phyloP scores from a whole-genome alignment of 2,329 filamentous ascomycete genomes.

The Colletotrichum sp. region DNA sequence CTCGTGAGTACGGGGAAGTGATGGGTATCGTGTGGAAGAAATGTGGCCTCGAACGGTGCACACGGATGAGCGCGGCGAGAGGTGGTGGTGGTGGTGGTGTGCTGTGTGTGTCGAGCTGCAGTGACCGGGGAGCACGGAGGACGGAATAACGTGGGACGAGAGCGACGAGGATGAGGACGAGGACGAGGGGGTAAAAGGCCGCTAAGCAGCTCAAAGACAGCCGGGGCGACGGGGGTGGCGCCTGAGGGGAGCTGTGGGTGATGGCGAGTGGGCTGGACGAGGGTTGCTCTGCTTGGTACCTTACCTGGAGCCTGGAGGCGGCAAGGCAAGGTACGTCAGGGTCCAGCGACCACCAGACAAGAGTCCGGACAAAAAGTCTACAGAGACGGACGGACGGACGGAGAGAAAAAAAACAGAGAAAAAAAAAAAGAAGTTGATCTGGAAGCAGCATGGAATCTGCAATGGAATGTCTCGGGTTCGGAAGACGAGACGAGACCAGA shows the following conservation, averaged over 20 bases:
- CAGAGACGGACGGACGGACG: background rate
- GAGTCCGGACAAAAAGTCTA: background rate
- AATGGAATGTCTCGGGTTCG: constrained; percentile 14
- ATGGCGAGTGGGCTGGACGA: background rate
- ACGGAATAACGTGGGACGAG: constrained; percentile 15
- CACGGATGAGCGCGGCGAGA: background rate
- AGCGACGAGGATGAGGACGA: background rate
- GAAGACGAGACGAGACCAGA: constrained; percentile 2
- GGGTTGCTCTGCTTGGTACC: background rate
- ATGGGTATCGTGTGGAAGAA: constrained; percentile 11
- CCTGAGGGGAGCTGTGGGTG: background rate
- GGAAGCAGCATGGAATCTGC: constrained; percentile 2
- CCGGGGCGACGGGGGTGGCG: background rate
- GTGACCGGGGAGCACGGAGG: constrained; percentile 12
- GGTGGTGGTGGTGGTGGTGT: background rate
- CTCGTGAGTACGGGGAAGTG: background rate
- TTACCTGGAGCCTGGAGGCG: background rate
- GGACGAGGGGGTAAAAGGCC: background rate
- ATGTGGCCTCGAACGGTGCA: constrained; percentile 14
- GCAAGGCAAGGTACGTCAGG: background rate
- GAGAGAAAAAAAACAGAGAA: background rate
- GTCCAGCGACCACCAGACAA: background rate
- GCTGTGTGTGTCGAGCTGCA: background rate
- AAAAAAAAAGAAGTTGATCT: constrained; percentile 11
- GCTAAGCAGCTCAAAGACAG: background rate